Evolutionary conservation across 2,329 filamentous ascomycete genomes (phyloP).

Genomic region (Aspergillus sp.): DNA sequence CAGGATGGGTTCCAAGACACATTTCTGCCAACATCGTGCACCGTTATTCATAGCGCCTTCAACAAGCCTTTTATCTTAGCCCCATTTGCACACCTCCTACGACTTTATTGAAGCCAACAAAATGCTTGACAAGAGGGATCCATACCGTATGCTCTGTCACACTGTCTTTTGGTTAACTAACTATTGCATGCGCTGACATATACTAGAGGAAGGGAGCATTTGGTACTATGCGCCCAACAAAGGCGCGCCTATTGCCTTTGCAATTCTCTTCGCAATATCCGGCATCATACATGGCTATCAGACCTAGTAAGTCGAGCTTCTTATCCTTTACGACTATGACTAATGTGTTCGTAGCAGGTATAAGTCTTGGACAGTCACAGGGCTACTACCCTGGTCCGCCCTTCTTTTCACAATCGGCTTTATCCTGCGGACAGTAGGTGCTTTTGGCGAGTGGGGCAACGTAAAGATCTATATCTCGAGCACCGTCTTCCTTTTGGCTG

Average conservation of each 20-base stretch:
- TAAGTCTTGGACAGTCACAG: slow-evolving; percentile 43
- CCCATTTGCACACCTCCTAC: background rate
- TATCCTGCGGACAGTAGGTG: slow-evolving; percentile 35
- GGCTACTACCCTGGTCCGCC: slow-evolving; percentile 43
- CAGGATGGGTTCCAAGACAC: background rate
- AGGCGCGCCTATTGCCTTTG: slow-evolving; percentile 42
- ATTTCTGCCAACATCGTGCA: background rate
- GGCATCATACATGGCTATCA: slow-evolving; percentile 40
- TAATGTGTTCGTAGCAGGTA: slow-evolving; percentile 31
- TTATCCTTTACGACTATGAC: background rate
- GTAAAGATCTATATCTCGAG: slow-evolving; percentile 40
- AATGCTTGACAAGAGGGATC: slow-evolving; percentile 22
- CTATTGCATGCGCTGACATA: slow-evolving; percentile 14
- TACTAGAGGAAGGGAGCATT: slow-evolving; percentile 33
- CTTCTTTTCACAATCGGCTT: slow-evolving; percentile 42
- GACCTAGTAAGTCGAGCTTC: slow-evolving; percentile 29
- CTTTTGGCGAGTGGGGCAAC: slow-evolving; percentile 37
- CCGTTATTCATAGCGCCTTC: background rate
- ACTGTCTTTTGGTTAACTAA: background rate
- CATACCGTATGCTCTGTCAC: slow-evolving; percentile 25
- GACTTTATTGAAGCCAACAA: background rate
- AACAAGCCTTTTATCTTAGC: background rate
- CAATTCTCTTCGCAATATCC: slow-evolving; percentile 40
- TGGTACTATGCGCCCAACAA: slow-evolving; percentile 45
- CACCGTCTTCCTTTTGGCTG: slow-evolving; percentile 40